phyloP scores from a whole-genome alignment of 2,329 filamentous ascomycete genomes.

The Fusarium coffeatum region DNA sequence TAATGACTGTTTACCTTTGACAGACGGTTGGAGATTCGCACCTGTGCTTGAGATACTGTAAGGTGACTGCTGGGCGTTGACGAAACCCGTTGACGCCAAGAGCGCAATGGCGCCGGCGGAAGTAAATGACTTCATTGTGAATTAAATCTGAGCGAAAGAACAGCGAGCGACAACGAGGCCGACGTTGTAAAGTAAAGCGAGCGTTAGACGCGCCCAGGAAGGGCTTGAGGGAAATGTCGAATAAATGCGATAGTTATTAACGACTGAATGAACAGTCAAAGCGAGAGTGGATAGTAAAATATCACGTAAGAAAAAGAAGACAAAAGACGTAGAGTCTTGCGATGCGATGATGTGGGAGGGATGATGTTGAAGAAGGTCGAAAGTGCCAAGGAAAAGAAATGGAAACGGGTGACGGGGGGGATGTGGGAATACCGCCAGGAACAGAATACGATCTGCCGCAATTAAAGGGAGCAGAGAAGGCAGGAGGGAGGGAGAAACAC shows the following conservation, averaged over 20 bases:
- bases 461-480: slow-evolving; percentile 30
- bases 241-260: slow-evolving; percentile 10
- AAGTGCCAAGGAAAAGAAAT: slow-evolving; percentile 44
- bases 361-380: slow-evolving; percentile 43
- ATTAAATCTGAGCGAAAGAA: neutral
- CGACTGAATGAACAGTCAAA: slow-evolving; percentile 7
- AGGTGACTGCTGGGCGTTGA: slow-evolving; percentile 38
- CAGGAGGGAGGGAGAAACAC: slow-evolving; percentile 30
- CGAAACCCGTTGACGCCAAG: slow-evolving; percentile 37
- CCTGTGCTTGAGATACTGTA: slow-evolving; percentile 44
- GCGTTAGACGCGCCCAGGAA: slow-evolving; percentile 34
- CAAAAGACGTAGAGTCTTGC: slow-evolving; percentile 26
- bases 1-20: slow-evolving; percentile 17
- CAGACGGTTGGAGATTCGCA: slow-evolving; percentile 15
- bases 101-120: slow-evolving; percentile 39
- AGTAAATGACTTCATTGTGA: slow-evolving; percentile 42
- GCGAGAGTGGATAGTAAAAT: slow-evolving; percentile 13
- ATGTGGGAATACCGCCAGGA: slow-evolving; percentile 21
- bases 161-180: slow-evolving; percentile 21
- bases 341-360: slow-evolving; percentile 15
- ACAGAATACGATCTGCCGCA: slow-evolving; percentile 22
- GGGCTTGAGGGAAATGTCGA: slow-evolving; percentile 15
- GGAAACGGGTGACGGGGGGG: slow-evolving; percentile 34
- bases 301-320: slow-evolving; percentile 2
- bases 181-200: slow-evolving; percentile 18